Conservation (phyloP, 129 eudicot species). For the Tanacetum coccineum region DNA sequence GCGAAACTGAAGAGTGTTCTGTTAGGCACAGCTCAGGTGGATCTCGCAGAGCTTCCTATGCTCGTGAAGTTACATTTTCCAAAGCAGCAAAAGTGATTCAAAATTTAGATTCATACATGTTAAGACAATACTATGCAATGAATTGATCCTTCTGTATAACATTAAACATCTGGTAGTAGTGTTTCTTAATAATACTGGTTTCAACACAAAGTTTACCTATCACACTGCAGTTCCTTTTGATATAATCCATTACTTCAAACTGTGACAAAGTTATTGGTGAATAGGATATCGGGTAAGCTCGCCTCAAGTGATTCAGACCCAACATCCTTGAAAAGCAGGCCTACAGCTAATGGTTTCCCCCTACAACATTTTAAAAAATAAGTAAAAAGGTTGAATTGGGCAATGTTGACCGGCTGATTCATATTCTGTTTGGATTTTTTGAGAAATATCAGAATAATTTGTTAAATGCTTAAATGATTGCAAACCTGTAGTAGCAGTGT, state of each 20-base stretch:
- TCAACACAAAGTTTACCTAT: background rate
- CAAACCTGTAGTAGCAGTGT: too few relatives aligned
- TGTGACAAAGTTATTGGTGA: too few relatives aligned
- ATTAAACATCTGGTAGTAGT: background rate
- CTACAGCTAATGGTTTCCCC: too few relatives aligned
- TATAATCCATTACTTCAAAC: too few relatives aligned
- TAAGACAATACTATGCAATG: conserved; percentile 5
- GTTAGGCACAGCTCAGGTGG: conserved; percentile 74
- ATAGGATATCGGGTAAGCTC: background rate
- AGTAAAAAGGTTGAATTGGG: too few relatives aligned
- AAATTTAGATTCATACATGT: conserved; percentile 3
- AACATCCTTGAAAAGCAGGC: background rate
- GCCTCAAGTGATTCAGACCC: background rate
- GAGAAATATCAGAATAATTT: too few relatives aligned
- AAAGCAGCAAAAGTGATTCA: conserved; percentile 46
- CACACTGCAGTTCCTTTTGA: background rate
- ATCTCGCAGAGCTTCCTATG: conserved; percentile 76
- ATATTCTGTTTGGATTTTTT: too few relatives aligned
- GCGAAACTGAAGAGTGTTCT: conserved; percentile 76
- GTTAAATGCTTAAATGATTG: too few relatives aligned
- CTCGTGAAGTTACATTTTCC: conserved; percentile 89
- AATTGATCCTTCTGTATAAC: background rate
- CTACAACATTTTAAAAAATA: too few relatives aligned
- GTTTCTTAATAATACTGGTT: background rate
- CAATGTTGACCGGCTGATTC: too few relatives aligned